These are phyloP conservation scores for Trichoderma sp. DNA, from an alignment of 2,329 filamentous ascomycete genomes.

Conservation along the genomic window DNA sequence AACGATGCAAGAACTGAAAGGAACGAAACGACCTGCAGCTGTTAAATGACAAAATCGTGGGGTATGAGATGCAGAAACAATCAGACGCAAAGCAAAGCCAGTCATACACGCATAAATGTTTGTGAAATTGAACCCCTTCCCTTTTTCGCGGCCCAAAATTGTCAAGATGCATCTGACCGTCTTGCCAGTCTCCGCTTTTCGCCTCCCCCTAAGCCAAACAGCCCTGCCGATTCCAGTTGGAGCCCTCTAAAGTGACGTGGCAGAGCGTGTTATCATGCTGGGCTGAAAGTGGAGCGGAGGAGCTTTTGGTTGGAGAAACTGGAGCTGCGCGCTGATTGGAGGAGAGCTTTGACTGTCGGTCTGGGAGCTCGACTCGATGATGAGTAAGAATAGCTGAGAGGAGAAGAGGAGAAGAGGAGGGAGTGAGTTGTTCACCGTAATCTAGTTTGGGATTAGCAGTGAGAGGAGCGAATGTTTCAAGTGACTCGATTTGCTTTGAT, in stretches of 20 bases:
- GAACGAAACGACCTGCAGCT: not conserved
- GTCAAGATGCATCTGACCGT: conserved; percentile 22
- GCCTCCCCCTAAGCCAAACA: not conserved
- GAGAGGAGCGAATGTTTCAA: not conserved
- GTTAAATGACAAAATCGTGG: not conserved
- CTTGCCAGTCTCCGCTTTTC: conserved; percentile 13
- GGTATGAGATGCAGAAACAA: conserved; percentile 8
- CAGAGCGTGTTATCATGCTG: conserved; percentile 12
- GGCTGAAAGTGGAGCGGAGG: not conserved
- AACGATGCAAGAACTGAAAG: not conserved
- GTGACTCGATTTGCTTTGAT: not conserved
- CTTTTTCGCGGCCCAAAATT: conserved; percentile 26
- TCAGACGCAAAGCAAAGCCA: not conserved
- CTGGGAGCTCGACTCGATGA: conserved; percentile 16
- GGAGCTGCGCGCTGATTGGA: conserved; percentile 21
- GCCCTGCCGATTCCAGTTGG: conserved; percentile 11
- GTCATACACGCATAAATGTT: conserved; percentile 16
- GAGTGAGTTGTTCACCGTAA: conserved; percentile 4
- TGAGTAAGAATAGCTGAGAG: not conserved
- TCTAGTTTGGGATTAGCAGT: not conserved
- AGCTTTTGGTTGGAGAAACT: conserved; percentile 9
- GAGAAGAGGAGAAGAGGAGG: not conserved
- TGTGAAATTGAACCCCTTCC: not conserved
- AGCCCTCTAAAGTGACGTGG: conserved; percentile 19
- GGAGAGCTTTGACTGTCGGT: conserved; percentile 11